Evolutionary conservation across 805 yeast genomes (phyloP).

Genomic region (Candida vartiovaarae): DNA sequence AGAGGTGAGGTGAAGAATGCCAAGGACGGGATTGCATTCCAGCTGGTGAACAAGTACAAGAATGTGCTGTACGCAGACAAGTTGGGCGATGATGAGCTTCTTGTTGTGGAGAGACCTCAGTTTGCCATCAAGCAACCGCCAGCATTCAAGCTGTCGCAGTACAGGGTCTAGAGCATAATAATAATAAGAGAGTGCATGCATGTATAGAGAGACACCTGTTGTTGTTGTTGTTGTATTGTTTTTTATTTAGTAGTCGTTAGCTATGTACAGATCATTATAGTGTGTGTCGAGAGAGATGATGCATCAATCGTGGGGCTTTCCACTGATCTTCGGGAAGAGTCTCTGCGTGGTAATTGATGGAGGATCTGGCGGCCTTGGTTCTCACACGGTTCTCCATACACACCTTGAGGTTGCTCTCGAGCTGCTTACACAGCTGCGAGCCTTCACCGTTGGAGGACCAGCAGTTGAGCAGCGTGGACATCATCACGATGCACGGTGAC

Average conservation of each 20-base stretch:
- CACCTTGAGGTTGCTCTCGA: conserved; percentile 63
- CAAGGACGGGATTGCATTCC: conserved; percentile 42
- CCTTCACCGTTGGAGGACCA: conserved; percentile 97
- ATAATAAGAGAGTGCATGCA: neutral
- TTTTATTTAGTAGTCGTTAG: neutral
- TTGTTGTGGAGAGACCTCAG: conserved; percentile 73
- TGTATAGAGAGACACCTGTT: too few relatives aligned
- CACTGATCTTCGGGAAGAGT: conserved; percentile 40
- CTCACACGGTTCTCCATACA: conserved; percentile 51
- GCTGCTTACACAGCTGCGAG: conserved; percentile 50
- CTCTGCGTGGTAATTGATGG: conserved; percentile 50
- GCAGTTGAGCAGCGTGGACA: conserved; percentile 83
- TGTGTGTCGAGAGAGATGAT: neutral
- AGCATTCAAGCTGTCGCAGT: conserved; percentile 58
- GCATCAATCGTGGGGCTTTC: conserved; percentile 36
- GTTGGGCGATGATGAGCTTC: conserved; percentile 29
- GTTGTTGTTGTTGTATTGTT: too few relatives aligned
- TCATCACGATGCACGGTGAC: conserved; percentile 69
- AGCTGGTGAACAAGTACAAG: conserved; percentile 70
- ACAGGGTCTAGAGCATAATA: conserved; percentile 31
- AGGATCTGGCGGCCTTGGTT: conserved; percentile 27
- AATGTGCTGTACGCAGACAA: conserved; percentile 53
- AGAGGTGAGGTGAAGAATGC: conserved; percentile 19
- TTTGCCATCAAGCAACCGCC: conserved; percentile 49
- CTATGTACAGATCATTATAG: neutral